A percentile compares a stretch with the other conserved stretches of the same genome.
Evolutionary conservation across 257 asterid species (phyloP).

Genomic region (Cynanchum wilfordii): DNA sequence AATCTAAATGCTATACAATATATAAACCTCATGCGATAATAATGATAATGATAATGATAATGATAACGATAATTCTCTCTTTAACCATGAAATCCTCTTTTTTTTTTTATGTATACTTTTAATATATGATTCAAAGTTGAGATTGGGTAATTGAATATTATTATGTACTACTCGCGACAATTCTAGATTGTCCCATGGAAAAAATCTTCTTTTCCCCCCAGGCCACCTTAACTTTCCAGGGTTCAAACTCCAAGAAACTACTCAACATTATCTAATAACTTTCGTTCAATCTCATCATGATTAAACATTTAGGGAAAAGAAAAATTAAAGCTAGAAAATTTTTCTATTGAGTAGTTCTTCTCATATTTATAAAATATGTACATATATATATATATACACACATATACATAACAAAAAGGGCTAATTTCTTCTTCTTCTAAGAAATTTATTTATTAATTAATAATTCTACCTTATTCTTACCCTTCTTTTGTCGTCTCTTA

Average conservation of each 20-base stretch:
- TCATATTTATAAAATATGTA: background rate
- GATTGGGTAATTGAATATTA: background rate
- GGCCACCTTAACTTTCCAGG: background rate
- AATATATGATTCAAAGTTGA: background rate
- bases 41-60: background rate
- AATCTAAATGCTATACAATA: background rate
- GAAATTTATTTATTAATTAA: background rate
- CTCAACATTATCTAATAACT: background rate
- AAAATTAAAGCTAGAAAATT: background rate
- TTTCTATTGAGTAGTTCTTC: background rate
- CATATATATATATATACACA: background rate
- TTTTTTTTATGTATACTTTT: background rate
- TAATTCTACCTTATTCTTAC: conserved; percentile 20
- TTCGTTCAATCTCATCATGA: background rate
- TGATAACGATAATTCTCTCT: background rate
- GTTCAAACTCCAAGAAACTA: background rate
- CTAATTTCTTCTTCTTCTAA: background rate
- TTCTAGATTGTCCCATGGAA: conserved; percentile 11
- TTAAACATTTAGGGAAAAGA: background rate
- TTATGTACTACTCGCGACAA: background rate
- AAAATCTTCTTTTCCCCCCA: background rate
- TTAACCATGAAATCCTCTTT: background rate
- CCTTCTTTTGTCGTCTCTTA: conserved; percentile 12
- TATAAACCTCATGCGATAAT: background rate
- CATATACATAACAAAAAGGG: background rate